Conservation (phyloP, 1,284 basidiomycete species). For the Abortiporus biennis region DNA sequence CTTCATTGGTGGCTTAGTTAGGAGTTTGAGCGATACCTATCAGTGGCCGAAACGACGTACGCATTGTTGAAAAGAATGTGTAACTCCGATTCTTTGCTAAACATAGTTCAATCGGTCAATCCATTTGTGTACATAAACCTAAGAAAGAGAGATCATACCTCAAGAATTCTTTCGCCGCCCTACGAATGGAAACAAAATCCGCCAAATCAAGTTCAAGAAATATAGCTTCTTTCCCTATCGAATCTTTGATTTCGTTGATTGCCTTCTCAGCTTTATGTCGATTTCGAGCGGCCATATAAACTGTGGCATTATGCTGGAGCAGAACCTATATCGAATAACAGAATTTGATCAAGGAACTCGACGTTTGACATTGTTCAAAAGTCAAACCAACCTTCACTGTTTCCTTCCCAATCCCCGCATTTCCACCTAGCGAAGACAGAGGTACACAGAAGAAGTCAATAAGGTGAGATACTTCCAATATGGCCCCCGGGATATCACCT, state of each 20-base stretch:
- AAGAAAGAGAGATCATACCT: conserved; percentile 20
- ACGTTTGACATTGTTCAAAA: too few relatives aligned
- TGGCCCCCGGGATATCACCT: too few relatives aligned
- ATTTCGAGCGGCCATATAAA: conserved; percentile 46
- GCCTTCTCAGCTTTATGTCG: conserved; percentile 34
- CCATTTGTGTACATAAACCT: neutral
- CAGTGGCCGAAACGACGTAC: too few relatives aligned
- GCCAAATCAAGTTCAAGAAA: conserved; percentile 46
- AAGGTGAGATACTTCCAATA: neutral
- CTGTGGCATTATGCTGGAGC: conserved; percentile 41
- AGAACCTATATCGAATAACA: conserved; percentile 23
- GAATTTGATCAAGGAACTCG: neutral
- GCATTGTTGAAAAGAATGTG: conserved; percentile 7
- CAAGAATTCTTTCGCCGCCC: conserved; percentile 32
- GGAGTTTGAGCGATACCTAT: neutral
- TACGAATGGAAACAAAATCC: conserved; percentile 35
- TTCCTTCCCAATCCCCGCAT: conserved; percentile 31
- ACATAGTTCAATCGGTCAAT: neutral
- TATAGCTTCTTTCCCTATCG: conserved; percentile 29
- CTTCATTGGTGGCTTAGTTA: neutral
- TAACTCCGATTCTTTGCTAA: conserved; percentile 5
- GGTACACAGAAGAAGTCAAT: neutral
- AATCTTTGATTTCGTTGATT: conserved; percentile 33
- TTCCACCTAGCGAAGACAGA: conserved; percentile 18
- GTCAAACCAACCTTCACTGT: conserved; percentile 9